Evolutionary conservation across 768 basidiomycete species (phyloP), one percentile per base, ranked within the genome.

Genomic region (Inosperma sp.): DNA sequence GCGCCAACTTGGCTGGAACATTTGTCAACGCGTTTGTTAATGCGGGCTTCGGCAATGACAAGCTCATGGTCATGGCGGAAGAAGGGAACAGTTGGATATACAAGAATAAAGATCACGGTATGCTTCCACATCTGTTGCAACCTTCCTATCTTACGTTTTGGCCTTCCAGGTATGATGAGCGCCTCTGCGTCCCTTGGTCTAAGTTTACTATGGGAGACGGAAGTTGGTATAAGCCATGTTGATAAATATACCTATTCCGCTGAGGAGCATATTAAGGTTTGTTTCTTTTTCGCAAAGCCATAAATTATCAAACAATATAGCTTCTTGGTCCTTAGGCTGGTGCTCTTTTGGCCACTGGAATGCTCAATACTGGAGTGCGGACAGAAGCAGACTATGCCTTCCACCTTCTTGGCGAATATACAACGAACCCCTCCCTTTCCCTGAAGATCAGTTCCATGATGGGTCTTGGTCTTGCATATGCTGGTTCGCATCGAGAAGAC

Each of bases 21-120:
- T 98, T 98, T 56, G 96, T 99, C 55, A 98, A 99, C 62, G 96
- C 93, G 1, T 99, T 98, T 54, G 95, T 97, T 46, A 99, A 99
- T 62, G 95, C 93, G 36, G 96, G 95, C 0, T 99, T 94, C 62
- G 93, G 93, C 19, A 99, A 99, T 65, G 96, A 99, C 67, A 97
- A 96, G 66, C 79, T 99, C 48, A 95, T 99, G 91, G 93, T 94
- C 5, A 87, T 86, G 63, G 95, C 93, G 1, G 89, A 93, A 52
- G 94, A 96, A 62, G 95, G 96, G 12, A 90, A 83, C 68, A 94
- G 92, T 60, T 99, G 93, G 93, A 92, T 99, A 51, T 99, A 98
- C 77, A 98, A 98, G 79, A 98, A 98, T 76, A 98, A 98, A 72
- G 95, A 97, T 47, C 92, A 96, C 56, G 96, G 94, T 85, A 51